These are phyloP conservation scores for Cardamine resedifolia DNA, from an alignment of 345 rosid species.

Conservation along the genomic window DNA sequence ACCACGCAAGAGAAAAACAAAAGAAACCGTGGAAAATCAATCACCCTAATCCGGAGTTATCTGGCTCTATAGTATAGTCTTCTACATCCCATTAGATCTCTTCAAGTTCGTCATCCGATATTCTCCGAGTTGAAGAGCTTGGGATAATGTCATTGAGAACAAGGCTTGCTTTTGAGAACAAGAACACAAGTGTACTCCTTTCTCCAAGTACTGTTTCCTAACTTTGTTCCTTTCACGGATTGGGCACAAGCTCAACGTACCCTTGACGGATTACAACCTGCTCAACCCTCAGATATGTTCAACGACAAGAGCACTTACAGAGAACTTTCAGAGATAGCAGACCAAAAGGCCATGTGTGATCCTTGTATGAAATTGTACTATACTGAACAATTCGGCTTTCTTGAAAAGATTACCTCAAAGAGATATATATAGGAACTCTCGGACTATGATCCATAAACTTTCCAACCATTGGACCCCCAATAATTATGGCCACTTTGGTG, in stretches of 20 bases:
- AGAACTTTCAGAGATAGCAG: slow-evolving; percentile 82
- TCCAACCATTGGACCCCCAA: slow-evolving; percentile 90
- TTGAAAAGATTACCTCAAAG: slow-evolving; percentile 51
- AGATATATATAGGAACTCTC: slow-evolving; percentile 72
- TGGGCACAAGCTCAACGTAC: slow-evolving; percentile 93
- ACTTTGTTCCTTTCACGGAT: slow-evolving; percentile 33
- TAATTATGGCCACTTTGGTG: slow-evolving; percentile 68
- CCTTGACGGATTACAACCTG: slow-evolving; percentile 68
- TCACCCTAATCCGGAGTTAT: no score
- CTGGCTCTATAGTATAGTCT: slow-evolving; percentile 79
- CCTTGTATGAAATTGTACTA: neutral
- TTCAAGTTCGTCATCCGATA: slow-evolving; percentile 73
- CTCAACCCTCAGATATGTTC: slow-evolving; percentile 48
- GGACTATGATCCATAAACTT: slow-evolving; percentile 91
- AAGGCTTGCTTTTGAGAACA: slow-evolving; percentile 42
- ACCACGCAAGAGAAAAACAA: no score
- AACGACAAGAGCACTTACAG: slow-evolving; percentile 59
- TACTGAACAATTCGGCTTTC: neutral
- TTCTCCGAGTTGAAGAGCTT: slow-evolving; percentile 74
- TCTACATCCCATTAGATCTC: slow-evolving; percentile 72
- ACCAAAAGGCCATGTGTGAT: slow-evolving; percentile 53
- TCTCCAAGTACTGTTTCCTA: neutral
- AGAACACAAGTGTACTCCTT: neutral
- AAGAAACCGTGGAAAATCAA: no score
- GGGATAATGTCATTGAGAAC: slow-evolving; percentile 76